phyloP scores from a whole-genome alignment of 768 basidiomycete genomes.

The Candolleomyces aberdarensis region DNA sequence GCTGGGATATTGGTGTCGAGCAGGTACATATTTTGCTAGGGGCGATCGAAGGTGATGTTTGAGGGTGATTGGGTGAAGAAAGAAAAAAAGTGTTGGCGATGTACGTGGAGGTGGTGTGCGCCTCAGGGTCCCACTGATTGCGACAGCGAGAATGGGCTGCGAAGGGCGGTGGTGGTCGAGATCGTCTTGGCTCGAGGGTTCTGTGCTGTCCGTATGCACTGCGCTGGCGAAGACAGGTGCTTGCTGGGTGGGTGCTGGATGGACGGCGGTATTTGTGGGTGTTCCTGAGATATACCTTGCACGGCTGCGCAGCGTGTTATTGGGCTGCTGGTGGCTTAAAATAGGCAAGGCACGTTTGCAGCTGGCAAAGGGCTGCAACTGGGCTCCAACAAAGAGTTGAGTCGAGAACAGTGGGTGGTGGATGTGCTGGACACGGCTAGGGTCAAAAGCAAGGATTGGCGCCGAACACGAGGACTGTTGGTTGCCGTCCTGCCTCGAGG shows the following conservation, averaged over 20 bases:
- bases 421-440: neutral
- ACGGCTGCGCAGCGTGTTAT: no score
- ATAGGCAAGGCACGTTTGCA: neutral
- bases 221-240: neutral
- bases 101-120: neutral
- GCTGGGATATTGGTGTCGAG: constrained; percentile 41
- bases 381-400: neutral
- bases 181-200: neutral
- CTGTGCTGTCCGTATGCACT: neutral
- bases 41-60: neutral
- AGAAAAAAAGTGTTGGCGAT: neutral
- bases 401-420: neutral
- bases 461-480: neutral
- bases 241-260: neutral
- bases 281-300: no score
- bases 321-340: no score
- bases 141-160: neutral
- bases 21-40: constrained; percentile 31
- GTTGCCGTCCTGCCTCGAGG: constrained; percentile 2
- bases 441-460: neutral
- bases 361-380: neutral
- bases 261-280: no score
- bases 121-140: neutral
- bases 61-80: neutral
- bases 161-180: neutral